A percentile compares a stretch with the other conserved stretches of the same genome.
phyloP scores from a whole-genome alignment of 441 rosid genomes.

The Omphalea diandra region DNA sequence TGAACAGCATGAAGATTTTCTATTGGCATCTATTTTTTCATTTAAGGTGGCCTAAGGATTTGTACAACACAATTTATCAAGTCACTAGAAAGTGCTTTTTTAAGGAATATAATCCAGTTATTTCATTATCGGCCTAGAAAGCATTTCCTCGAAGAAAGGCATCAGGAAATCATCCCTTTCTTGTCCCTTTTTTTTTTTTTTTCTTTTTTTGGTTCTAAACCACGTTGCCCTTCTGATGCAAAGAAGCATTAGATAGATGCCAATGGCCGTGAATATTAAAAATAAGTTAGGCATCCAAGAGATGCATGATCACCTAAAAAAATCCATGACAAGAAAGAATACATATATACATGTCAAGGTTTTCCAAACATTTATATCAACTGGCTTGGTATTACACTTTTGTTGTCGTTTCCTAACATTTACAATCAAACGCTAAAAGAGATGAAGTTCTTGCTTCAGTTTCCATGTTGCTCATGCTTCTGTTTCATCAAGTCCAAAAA shows the following conservation, averaged over 20 bases:
- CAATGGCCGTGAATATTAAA: constrained; percentile 18
- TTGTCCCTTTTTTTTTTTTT: not conserved
- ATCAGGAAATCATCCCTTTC: constrained; percentile 13
- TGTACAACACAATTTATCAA: not conserved
- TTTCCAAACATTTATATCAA: constrained; percentile 22
- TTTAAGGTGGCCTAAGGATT: not conserved
- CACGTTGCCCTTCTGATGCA: not conserved
- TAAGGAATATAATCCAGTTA: constrained; percentile 2
- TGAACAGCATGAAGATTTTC: not conserved
- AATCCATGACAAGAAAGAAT: constrained; percentile 15
- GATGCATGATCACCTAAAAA: constrained; percentile 8
- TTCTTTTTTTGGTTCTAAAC: no score
- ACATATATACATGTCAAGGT: constrained; percentile 25
- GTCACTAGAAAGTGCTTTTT: not conserved
- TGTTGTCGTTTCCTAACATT: constrained; percentile 22
- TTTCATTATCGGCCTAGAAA: constrained; percentile 5
- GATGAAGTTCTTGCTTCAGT: constrained; percentile 51
- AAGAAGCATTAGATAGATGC: constrained; percentile 13
- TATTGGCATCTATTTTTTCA: not conserved
- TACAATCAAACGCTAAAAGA: constrained; percentile 22
- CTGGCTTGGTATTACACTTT: no score
- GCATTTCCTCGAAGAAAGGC: constrained; percentile 22
- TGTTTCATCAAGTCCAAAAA: constrained; percentile 56
- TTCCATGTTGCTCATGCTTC: constrained; percentile 65
- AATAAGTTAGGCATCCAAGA: constrained; percentile 40